phyloP scores from a whole-genome alignment of 805 yeast genomes.

The Candida jianshihensis region DNA sequence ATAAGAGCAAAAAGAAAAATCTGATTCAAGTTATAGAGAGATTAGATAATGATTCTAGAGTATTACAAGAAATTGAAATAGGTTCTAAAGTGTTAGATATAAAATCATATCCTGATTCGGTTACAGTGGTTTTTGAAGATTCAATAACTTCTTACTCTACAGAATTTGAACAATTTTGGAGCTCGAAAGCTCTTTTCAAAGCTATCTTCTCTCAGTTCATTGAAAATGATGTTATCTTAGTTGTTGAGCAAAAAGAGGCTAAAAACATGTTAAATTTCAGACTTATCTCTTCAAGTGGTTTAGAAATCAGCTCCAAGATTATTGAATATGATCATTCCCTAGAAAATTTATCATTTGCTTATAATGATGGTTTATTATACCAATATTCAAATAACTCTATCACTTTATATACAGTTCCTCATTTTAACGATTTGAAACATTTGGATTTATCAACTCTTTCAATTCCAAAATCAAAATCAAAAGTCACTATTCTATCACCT shows the following conservation, averaged over 20 bases:
- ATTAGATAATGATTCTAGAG: constrained; percentile 17
- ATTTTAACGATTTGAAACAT: constrained; percentile 14
- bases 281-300: constrained; percentile 12
- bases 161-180: constrained; percentile 11
- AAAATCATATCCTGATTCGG: background rate
- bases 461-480: constrained; percentile 1
- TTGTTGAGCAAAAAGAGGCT: constrained; percentile 9
- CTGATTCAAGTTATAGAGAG: constrained; percentile 14
- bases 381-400: constrained; percentile 13
- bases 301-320: constrained; percentile 20
- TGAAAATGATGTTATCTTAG: constrained; percentile 12
- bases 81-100: constrained; percentile 11
- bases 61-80: constrained; percentile 12
- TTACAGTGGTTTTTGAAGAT: constrained; percentile 12
- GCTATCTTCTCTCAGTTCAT: constrained; percentile 12
- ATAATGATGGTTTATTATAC: constrained; percentile 15
- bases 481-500: constrained; percentile 18
- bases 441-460: constrained; percentile 4
- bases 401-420: constrained; percentile 17
- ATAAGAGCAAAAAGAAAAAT: constrained; percentile 15
- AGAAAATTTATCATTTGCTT: constrained; percentile 9
- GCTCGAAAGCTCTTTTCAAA: constrained; percentile 8
- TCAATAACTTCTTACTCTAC: constrained; percentile 3
- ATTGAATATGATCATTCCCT: constrained; percentile 11
- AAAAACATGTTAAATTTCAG: constrained; percentile 17